Percentiles rank a stretch among this genome's conserved stretches.
phyloP scores from a whole-genome alignment of 2,329 filamentous ascomycete species.

The Penicillium sclerotigenum region DNA sequence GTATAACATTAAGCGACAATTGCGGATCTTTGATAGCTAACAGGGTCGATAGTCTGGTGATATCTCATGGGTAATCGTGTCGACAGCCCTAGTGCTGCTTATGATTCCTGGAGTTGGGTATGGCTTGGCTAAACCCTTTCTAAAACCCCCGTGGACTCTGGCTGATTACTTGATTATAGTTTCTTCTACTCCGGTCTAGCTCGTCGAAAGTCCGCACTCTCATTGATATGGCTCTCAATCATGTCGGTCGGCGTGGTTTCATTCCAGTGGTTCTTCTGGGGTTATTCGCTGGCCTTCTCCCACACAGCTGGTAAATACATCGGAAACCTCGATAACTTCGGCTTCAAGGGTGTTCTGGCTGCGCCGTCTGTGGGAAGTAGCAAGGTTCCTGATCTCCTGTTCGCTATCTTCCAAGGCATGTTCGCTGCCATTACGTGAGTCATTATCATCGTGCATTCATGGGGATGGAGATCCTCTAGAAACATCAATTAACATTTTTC shows the following conservation, averaged over 20 bases:
- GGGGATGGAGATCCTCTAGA: neutral
- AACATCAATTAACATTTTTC: slow-evolving; percentile 29
- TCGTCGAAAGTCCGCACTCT: slow-evolving; percentile 81
- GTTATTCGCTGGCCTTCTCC: slow-evolving; percentile 79
- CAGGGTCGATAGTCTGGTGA: slow-evolving; percentile 62
- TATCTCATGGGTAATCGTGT: slow-evolving; percentile 75
- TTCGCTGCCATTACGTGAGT: slow-evolving; percentile 75
- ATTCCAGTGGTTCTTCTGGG: slow-evolving; percentile 97
- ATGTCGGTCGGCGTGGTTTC: slow-evolving; percentile 74
- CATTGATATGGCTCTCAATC: slow-evolving; percentile 80
- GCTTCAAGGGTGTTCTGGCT: slow-evolving; percentile 71
- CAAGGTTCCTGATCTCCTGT: slow-evolving; percentile 77
- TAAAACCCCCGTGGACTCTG: neutral
- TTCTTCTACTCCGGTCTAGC: slow-evolving; percentile 94
- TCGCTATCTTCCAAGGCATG: slow-evolving; percentile 66
- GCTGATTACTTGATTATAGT: slow-evolving; percentile 39
- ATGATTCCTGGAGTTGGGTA: slow-evolving; percentile 89
- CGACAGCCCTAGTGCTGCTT: slow-evolving; percentile 75
- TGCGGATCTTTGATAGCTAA: slow-evolving; percentile 14
- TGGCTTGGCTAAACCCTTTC: slow-evolving; percentile 12
- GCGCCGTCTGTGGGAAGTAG: slow-evolving; percentile 69
- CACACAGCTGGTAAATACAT: slow-evolving; percentile 73
- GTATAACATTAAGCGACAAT: neutral
- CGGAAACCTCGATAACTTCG: slow-evolving; percentile 75
- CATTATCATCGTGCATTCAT: neutral